Conservation (phyloP, 768 basidiomycete genomes). For the Auriscalpium vulgare region DNA sequence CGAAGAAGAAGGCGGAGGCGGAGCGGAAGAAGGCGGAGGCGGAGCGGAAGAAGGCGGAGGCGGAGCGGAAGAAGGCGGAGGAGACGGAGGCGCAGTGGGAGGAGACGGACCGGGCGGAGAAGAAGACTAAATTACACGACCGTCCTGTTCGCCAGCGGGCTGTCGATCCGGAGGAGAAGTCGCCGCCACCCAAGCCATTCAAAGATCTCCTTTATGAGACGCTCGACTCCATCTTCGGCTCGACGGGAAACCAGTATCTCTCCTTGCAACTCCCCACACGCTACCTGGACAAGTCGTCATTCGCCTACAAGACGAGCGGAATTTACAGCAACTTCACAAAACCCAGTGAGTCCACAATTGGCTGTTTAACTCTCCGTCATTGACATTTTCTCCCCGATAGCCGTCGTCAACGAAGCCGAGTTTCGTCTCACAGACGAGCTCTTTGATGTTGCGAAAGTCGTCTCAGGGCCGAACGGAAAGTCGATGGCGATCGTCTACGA, state of each 20-base stretch:
- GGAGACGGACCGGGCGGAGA: too few relatives aligned
- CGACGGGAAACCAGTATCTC: conserved; percentile 21
- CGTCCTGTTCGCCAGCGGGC: not conserved
- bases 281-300: conserved; percentile 17
- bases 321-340: conserved; percentile 24
- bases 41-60: too few relatives aligned
- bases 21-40: too few relatives aligned
- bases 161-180: not conserved
- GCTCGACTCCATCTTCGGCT: conserved; percentile 15
- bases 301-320: conserved; percentile 23
- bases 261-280: conserved; percentile 24
- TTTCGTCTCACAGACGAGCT: conserved; percentile 23
- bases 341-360: conserved; percentile 1
- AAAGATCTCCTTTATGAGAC: not conserved
- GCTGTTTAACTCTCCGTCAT: not conserved
- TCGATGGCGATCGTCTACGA: conserved; percentile 23
- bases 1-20: too few relatives aligned
- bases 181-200: not conserved
- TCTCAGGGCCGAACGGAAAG: conserved; percentile 20
- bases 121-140: too few relatives aligned
- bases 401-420: conserved; percentile 22
- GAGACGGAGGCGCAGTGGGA: too few relatives aligned
- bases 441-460: conserved; percentile 17
- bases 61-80: too few relatives aligned
- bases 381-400: not conserved